phyloP scores from a whole-genome alignment of 768 basidiomycete genomes.

The Suillus paluster region DNA sequence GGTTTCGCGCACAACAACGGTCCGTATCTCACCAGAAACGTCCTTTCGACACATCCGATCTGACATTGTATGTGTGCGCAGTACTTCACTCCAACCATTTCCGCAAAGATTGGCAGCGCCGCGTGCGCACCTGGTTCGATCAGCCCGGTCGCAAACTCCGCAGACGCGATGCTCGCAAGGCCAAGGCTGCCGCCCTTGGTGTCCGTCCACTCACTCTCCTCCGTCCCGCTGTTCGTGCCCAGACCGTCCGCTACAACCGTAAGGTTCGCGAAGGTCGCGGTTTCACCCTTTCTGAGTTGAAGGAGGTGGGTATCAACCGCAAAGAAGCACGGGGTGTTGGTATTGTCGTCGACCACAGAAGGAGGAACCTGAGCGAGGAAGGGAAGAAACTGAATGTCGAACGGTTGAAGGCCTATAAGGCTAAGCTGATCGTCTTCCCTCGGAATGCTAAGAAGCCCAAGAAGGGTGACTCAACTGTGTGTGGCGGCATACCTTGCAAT shows the following conservation, averaged over 20 bases:
- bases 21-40: conserved; percentile 15
- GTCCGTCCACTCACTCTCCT: conserved; percentile 90
- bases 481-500: conserved; percentile 33
- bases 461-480: conserved; percentile 90
- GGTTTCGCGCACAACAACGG: conserved; percentile 44
- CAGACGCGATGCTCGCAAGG: conserved; percentile 89
- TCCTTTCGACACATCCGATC: conserved; percentile 31
- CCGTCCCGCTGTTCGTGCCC: conserved; percentile 95
- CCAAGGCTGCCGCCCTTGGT: conserved; percentile 89
- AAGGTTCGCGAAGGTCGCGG: conserved; percentile 97
- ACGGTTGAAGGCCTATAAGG: conserved; percentile 92
- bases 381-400: conserved; percentile 95
- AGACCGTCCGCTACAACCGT: conserved; percentile 97
- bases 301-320: conserved; percentile 92
- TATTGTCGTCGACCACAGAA: conserved; percentile 95
- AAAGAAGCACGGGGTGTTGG: conserved; percentile 94
- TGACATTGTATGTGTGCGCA: conserved; percentile 29
- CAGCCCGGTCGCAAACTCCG: conserved; percentile 98
- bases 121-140: conserved; percentile 98
- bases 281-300: conserved; percentile 93
- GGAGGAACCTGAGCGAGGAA: conserved; percentile 96
- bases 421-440: conserved; percentile 94
- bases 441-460: conserved; percentile 94
- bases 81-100: conserved; percentile 95
- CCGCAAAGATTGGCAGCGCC: conserved; percentile 99